phyloP scores from a whole-genome alignment of 169 alveolate species.

The Plasmodium gallinaceum region DNA sequence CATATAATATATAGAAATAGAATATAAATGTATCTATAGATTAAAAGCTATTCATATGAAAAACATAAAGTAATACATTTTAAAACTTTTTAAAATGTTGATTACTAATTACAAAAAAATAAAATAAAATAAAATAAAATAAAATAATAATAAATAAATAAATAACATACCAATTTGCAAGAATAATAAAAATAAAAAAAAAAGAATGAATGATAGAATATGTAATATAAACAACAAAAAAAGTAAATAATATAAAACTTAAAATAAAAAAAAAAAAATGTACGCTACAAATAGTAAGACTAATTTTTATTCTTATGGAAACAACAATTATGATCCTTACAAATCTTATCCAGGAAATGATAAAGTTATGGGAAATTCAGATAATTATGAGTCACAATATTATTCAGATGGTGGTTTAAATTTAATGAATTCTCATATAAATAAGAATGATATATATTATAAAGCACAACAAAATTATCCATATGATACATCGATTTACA shows the following conservation, averaged over 20 bases:
- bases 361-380: not conserved
- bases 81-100: not conserved
- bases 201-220: not conserved
- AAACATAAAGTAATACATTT: too few relatives aligned
- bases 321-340: slow-evolving; percentile 3
- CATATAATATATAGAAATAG: too few relatives aligned
- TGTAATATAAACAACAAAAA: not conserved
- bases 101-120: too few relatives aligned
- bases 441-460: not conserved
- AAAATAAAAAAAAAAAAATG: not conserved
- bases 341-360: not conserved
- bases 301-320: not conserved
- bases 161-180: not conserved
- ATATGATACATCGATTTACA: not conserved
- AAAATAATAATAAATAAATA: not conserved
- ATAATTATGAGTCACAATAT: not conserved
- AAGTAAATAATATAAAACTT: not conserved
- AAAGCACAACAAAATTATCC: slow-evolving; percentile 12
- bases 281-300: not conserved
- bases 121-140: too few relatives aligned
- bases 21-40: too few relatives aligned
- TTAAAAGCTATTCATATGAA: too few relatives aligned
- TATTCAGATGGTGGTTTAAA: not conserved
- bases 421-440: not conserved
- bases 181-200: not conserved